A percentile compares a stretch with the other conserved stretches of the same genome.
Evolutionary conservation across 352 stramenopile genomes (phyloP).

Genomic region (Globisporangium alternatum): DNA sequence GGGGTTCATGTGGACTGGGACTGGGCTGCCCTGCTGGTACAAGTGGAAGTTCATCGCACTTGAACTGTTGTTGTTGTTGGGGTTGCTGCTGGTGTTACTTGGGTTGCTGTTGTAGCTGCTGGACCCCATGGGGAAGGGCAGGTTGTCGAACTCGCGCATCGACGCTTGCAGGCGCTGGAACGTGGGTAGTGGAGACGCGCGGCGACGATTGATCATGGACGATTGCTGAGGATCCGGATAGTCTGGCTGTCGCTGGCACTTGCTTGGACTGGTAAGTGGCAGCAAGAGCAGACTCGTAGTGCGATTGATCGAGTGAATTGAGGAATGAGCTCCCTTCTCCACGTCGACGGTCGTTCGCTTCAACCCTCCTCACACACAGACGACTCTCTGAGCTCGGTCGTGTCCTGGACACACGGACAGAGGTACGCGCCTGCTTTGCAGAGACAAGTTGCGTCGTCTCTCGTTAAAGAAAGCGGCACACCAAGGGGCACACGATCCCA

Average conservation of each 20-base stretch:
- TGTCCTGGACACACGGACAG: neutral
- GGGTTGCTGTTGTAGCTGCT: slow-evolving; percentile 13
- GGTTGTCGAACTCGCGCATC: slow-evolving; percentile 45
- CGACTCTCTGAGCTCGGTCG: neutral
- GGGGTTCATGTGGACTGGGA: slow-evolving; percentile 4
- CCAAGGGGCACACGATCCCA: neutral
- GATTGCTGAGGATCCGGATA: neutral
- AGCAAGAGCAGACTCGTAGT: neutral
- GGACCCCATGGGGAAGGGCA: slow-evolving; percentile 18
- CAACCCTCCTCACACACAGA: too few species aligned
- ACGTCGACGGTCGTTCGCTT: neutral
- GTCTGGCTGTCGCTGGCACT: neutral
- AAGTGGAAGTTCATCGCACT: slow-evolving; percentile 6
- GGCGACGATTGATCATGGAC: slow-evolving; percentile 47
- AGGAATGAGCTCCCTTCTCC: slow-evolving; percentile 9
- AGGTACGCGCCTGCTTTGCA: neutral
- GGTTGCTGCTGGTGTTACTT: slow-evolving; percentile 14
- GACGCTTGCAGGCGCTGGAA: slow-evolving; percentile 50
- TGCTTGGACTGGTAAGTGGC: neutral
- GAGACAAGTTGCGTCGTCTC: slow-evolving; percentile 4
- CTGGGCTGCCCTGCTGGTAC: slow-evolving; percentile 2
- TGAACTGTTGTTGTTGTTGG: slow-evolving; percentile 11
- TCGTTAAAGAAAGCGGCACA: slow-evolving; percentile 15
- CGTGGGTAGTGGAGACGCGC: slow-evolving; percentile 24
- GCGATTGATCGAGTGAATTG: neutral